Evolutionary conservation across 1,284 basidiomycete genomes (phyloP).

Genomic region (Pseudozyma pruni): DNA sequence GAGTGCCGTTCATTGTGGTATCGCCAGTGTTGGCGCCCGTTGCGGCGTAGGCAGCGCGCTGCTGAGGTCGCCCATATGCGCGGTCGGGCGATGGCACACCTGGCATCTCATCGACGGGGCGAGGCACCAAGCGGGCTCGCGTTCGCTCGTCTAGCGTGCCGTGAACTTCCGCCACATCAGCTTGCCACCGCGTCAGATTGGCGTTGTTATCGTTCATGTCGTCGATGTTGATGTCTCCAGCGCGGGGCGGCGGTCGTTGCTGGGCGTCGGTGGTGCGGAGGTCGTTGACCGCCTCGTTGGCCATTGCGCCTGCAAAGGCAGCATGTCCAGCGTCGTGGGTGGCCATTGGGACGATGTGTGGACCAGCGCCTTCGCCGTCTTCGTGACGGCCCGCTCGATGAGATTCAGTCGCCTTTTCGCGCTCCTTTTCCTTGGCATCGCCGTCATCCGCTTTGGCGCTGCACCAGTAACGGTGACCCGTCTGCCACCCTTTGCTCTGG

Average conservation of each 20-base stretch:
- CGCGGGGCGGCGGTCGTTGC: slow-evolving; percentile 7
- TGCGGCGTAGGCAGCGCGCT: background rate
- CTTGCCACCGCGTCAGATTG: slow-evolving; percentile 12
- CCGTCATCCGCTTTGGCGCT: slow-evolving; percentile 61
- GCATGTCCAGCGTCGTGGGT: slow-evolving; percentile 7
- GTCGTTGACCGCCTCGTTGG: slow-evolving; percentile 11
- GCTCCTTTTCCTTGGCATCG: slow-evolving; percentile 51
- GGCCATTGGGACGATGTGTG: slow-evolving; percentile 20
- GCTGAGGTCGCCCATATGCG: slow-evolving; percentile 1
- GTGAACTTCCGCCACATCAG: background rate
- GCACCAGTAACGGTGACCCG: slow-evolving; percentile 83
- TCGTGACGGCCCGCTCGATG: slow-evolving; percentile 19
- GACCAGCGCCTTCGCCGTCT: slow-evolving; percentile 19
- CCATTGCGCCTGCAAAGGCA: slow-evolving; percentile 9
- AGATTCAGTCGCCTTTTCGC: slow-evolving; percentile 25
- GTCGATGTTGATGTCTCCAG: slow-evolving; percentile 17
- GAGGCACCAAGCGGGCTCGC: slow-evolving; percentile 5
- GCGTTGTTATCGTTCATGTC: slow-evolving; percentile 7
- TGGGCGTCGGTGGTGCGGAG: slow-evolving; percentile 11
- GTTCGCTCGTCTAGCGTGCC: slow-evolving; percentile 3
- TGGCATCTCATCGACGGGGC: background rate
- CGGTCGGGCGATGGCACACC: no score
- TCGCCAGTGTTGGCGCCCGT: background rate
- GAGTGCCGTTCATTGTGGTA: background rate
- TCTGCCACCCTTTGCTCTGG: slow-evolving; percentile 95